Base-by-base conservation (phyloP, 331 rosid genomes). In the Cydonia oblonga region DNA sequence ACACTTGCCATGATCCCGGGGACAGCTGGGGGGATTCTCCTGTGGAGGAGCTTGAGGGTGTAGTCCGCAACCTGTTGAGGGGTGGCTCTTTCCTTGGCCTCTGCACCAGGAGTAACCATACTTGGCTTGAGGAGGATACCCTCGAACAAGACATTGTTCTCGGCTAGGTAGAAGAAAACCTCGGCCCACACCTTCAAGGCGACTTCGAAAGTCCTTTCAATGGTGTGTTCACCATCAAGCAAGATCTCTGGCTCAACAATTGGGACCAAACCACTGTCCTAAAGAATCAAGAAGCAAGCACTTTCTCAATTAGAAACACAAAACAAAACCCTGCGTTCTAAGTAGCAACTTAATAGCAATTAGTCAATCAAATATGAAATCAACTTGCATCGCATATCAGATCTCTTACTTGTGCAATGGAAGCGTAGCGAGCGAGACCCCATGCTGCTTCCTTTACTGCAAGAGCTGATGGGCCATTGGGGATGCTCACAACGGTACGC, bases 401-500 rank as follows among this genome's bases (percentile, higher is more conserved):
- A 13, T 29, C 33, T 75, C 78, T 74, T 75, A 82, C 88, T 80
- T 91, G 98, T 20, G 96, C 66, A 80, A 91, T 90, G 75, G 97
- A 88, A 44, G 98, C 98, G 67, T 93, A 93, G 86, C 98, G 98
- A 71, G 98, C 98, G 0, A 93, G 86, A 72, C 98, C 98, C 97
- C 98, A 93, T 25, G 98, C 97, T 35, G 98, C 97, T 89, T 93
- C 98, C 86, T 91, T 93, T 44, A 93, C 98, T 9, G 98, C 97
- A 24, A 93, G 84, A 76, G 96, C 92, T 68, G 97, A 86, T 81
- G 98, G 98, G 69, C 98, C 97, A 3, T 91, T 93, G 87, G 98
- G 98, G 72, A 93, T 93, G 87, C 98, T 93, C 87, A 93, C 91
- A 69, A 93, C 98, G 3, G 98, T 85, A 81, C 88, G 87, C 81